Evolutionary conservation across 108 stramenopile species (phyloP).

Genomic region (Cyclostephanos invisitatus): DNA sequence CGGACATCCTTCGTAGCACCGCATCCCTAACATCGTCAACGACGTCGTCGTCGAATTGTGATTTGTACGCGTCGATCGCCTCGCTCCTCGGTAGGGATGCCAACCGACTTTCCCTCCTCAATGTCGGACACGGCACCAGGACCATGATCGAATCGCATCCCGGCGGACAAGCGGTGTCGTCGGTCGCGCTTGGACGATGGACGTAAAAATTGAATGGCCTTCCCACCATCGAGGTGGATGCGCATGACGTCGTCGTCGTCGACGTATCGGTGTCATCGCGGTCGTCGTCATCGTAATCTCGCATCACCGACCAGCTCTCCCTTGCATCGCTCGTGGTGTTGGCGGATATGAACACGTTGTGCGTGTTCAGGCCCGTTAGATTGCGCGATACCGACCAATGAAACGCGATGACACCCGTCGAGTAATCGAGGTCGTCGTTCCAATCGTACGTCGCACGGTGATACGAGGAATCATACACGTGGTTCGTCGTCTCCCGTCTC

Average conservation of each 20-base stretch:
- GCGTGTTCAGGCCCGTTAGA: slow-evolving; percentile 72
- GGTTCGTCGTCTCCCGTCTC: background rate
- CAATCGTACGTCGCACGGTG: slow-evolving; percentile 62
- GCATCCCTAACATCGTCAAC: slow-evolving; percentile 48
- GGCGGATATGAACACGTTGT: slow-evolving; percentile 81
- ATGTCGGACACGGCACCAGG: slow-evolving; percentile 65
- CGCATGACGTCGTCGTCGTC: background rate
- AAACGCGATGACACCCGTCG: slow-evolving; percentile 88
- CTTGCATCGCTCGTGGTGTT: slow-evolving; percentile 50
- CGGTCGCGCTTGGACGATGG: slow-evolving; percentile 73
- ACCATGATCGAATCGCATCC: slow-evolving; percentile 90
- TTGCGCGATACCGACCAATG: slow-evolving; percentile 61
- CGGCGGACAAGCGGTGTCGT: slow-evolving; percentile 72
- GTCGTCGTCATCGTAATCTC: slow-evolving; percentile 25
- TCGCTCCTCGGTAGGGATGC: slow-evolving; percentile 52
- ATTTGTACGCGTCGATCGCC: slow-evolving; percentile 57
- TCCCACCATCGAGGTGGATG: slow-evolving; percentile 5
- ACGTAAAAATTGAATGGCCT: slow-evolving; percentile 91
- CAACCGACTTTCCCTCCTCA: slow-evolving; percentile 46
- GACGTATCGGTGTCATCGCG: background rate
- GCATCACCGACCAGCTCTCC: slow-evolving; percentile 65
- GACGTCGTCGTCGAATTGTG: slow-evolving; percentile 62
- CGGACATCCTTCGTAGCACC: slow-evolving; percentile 60
- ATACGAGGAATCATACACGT: no score
- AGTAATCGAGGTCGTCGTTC: slow-evolving; percentile 72